A percentile compares a stretch with the other conserved stretches of the same genome.
Conservation (phyloP, 2,329 filamentous ascomycete genomes). For the Plenodomus biglobosus region DNA sequence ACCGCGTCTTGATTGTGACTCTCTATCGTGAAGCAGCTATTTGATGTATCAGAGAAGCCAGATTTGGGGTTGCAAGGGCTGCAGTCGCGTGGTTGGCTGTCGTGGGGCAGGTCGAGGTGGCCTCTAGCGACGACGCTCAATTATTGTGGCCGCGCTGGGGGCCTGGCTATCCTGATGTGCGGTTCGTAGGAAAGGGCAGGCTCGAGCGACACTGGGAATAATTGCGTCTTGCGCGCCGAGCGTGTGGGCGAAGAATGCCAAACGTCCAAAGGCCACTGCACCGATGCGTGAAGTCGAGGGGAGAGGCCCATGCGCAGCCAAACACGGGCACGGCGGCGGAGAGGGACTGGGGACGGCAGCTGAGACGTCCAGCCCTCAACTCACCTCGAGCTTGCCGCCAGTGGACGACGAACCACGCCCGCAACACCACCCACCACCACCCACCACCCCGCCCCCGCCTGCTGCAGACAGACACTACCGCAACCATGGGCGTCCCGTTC, state of each 20-base stretch:
- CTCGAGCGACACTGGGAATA: conserved; percentile 40
- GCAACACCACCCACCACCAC: conserved; percentile 19
- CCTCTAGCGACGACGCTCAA: conserved; percentile 25
- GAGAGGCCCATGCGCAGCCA: conserved; percentile 6
- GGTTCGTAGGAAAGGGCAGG: conserved; percentile 33
- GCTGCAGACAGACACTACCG: conserved; percentile 30
- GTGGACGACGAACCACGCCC: conserved; percentile 18
- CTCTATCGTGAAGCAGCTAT: conserved; percentile 6
- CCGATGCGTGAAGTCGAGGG: conserved; percentile 28
- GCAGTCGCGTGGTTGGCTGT: conserved; percentile 22
- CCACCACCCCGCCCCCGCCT: too few species aligned
- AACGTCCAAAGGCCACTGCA: conserved; percentile 25
- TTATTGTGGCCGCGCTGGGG: conserved; percentile 20
- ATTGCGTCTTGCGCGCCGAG: conserved; percentile 26
- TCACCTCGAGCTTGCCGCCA: conserved; percentile 16
- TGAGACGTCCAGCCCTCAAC: conserved; percentile 12
- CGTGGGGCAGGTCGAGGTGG: conserved; percentile 26
- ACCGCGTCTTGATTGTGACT: conserved; percentile 9
- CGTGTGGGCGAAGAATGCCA: conserved; percentile 30
- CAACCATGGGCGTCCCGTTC: conserved; percentile 66
- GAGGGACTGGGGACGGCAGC: too few species aligned
- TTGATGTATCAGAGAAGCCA: conserved; percentile 1
- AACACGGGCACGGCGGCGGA: conserved; percentile 1
- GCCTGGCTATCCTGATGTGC: conserved; percentile 29
- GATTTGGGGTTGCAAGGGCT: conserved; percentile 11